Conservation (phyloP, 1,284 basidiomycete genomes). For the Pseudozyma sp. region DNA sequence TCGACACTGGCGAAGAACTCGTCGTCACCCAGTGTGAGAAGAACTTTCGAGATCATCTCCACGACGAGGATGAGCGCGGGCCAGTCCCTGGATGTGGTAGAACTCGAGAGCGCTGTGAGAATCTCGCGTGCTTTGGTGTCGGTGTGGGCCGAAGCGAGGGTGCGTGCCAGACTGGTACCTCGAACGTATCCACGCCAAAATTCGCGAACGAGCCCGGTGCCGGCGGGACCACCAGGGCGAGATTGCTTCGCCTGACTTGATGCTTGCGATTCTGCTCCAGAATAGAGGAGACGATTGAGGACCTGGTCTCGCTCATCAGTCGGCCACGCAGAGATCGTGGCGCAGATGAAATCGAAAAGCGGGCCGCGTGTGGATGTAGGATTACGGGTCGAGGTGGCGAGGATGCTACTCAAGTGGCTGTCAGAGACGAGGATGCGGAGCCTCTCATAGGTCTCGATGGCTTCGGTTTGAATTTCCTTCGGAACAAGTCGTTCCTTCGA, state of each 20-base stretch:
- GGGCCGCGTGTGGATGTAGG: slow-evolving; percentile 54
- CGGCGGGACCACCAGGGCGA: slow-evolving; percentile 23
- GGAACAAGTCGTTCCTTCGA: neutral
- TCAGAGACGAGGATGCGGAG: slow-evolving; percentile 53
- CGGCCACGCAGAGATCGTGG: slow-evolving; percentile 60
- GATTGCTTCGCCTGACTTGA: slow-evolving; percentile 5
- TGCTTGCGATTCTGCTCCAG: slow-evolving; percentile 13
- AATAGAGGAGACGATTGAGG: slow-evolving; percentile 48
- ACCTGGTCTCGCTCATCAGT: slow-evolving; percentile 37
- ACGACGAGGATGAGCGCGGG: slow-evolving; percentile 81
- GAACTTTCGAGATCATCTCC: slow-evolving; percentile 84
- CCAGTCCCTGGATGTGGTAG: slow-evolving; percentile 56
- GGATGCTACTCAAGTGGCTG: slow-evolving; percentile 51
- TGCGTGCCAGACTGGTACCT: slow-evolving; percentile 45
- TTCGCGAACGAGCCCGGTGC: slow-evolving; percentile 59
- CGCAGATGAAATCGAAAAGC: slow-evolving; percentile 60
- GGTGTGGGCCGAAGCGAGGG: slow-evolving; percentile 37
- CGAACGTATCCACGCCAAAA: slow-evolving; percentile 66
- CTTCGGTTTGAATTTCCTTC: slow-evolving; percentile 2
- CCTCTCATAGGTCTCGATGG: slow-evolving; percentile 46
- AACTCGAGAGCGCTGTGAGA: slow-evolving; percentile 21
- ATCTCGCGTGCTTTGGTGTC: slow-evolving; percentile 39
- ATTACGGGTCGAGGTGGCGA: slow-evolving; percentile 55
- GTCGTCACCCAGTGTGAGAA: slow-evolving; percentile 94
- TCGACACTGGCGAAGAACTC: slow-evolving; percentile 81